phyloP scores from a whole-genome alignment of 1,284 basidiomycete species.

The Ustilago vetiveriae region DNA sequence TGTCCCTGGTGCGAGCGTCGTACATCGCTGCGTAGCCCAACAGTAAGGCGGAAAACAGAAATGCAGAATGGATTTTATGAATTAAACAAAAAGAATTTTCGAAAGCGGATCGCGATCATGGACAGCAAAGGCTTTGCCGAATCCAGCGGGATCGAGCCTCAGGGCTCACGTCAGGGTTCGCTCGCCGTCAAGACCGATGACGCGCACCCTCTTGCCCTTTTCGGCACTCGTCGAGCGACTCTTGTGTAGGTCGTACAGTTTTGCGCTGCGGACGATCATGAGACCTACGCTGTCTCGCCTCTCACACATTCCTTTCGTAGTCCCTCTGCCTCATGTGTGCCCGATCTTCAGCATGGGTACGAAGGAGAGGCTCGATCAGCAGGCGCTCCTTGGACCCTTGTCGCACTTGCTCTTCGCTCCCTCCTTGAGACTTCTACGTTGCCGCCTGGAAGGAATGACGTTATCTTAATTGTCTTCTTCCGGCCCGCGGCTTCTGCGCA shows the following conservation, averaged over 20 bases:
- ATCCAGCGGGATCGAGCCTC: slow-evolving; percentile 6
- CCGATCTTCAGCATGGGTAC: neutral
- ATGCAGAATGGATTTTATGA: too few species aligned
- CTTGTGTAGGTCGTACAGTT: neutral
- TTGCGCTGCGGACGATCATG: neutral
- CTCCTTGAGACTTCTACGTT: neutral
- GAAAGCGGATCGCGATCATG: neutral
- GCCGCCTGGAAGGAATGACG: too few species aligned
- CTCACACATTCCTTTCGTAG: neutral
- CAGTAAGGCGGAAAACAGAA: too few species aligned
- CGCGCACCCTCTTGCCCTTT: neutral
- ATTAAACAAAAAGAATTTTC: too few species aligned
- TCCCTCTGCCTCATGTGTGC: neutral
- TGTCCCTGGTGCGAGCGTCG: too few species aligned
- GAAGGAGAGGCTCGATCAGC: slow-evolving; percentile 13
- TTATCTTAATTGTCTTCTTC: neutral
- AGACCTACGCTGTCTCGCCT: slow-evolving; percentile 7
- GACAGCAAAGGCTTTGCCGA: slow-evolving; percentile 1
- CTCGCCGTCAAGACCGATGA: slow-evolving; percentile 9
- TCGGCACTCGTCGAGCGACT: neutral
- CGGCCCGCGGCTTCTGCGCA: neutral
- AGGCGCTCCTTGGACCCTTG: slow-evolving; percentile 29
- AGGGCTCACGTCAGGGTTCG: slow-evolving; percentile 43
- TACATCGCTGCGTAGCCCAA: too few species aligned
- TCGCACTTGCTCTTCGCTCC: slow-evolving; percentile 6